Base-by-base conservation (phyloP, 306 rosid species). In the Crotalaria pallida region DNA sequence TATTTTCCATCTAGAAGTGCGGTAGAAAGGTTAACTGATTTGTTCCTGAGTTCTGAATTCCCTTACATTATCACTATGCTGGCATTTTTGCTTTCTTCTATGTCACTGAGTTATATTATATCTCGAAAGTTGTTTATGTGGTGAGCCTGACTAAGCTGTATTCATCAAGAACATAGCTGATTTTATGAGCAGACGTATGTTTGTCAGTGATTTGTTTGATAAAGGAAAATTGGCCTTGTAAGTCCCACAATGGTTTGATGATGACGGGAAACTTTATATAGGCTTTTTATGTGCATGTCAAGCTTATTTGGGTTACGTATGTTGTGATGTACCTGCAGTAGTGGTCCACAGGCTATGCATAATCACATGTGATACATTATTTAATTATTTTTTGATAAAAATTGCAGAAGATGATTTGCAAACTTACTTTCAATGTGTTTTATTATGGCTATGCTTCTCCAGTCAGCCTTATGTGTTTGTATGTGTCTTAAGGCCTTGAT, bases 11-110 rank as follows among this genome's bases (percentile, higher is more conserved):
- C 36, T 31, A 49, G 59, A 59, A 61, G 50, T 60, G 23, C 44
- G 27, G 48, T 61, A n/a, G n/a, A n/a, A n/a, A n/a, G n/a, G n/a
- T n/a, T n/a, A 27, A 56, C 23, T 67, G 59, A 38, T 22, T 43
- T 43, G n/a, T 60, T 59, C 38, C 16, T 79, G 10, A 52, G 60
- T 50, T 44, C 26, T 55, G 63, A 48, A n/a, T 72, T 77, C 65
- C 64, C 61, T 65, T 38, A 55, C 26, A 34, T 60, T 71, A 60
- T 43, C 4, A 0, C 47, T 27, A 7, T 17, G 49, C 23, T 29
- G 11, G 11, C 6, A 29, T 6, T 24, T 48, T 11, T 1, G 1
- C 55, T 15, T 2, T 44, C 17, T 40, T 41, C 17, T 57, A 48
- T 18, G 7, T 57, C 29, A 38, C 34, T 11, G 16, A 63, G 48